A percentile compares a stretch with the other conserved stretches of the same genome.
phyloP scores from a whole-genome alignment of 345 rosid species.

The Adansonia digitata region DNA sequence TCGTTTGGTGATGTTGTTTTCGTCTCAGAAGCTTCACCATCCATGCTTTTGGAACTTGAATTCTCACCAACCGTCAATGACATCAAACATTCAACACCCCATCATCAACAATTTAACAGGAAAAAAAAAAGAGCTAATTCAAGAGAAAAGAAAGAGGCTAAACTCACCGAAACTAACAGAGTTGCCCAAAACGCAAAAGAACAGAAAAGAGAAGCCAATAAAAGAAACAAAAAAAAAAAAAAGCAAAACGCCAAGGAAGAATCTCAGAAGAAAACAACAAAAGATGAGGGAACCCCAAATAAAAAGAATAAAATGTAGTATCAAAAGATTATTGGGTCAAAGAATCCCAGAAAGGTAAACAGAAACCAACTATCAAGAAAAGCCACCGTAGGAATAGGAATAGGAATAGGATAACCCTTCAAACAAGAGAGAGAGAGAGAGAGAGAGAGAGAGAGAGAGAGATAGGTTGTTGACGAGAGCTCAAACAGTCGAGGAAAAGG shows the following conservation, averaged over 20 bases:
- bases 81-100: conserved; percentile 10
- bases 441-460: conserved; percentile 20
- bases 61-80: no score
- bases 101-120: neutral
- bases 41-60: conserved; percentile 29
- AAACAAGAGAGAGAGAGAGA: conserved; percentile 22
- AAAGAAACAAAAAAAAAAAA: no score
- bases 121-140: conserved; percentile 1
- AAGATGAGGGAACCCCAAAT: neutral
- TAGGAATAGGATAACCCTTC: conserved; percentile 18
- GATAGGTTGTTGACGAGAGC: conserved; percentile 21
- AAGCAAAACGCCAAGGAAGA: neutral
- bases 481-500: conserved; percentile 41
- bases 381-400: no score
- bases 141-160: neutral
- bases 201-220: conserved; percentile 1
- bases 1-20: conserved; percentile 25
- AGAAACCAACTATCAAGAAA: conserved; percentile 2
- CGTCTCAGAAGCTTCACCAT: conserved; percentile 17
- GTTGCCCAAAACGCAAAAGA: conserved; percentile 1
- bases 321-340: conserved; percentile 1
- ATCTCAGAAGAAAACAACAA: conserved; percentile 2
- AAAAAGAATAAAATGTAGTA: neutral
- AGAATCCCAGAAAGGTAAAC: conserved; percentile 11
- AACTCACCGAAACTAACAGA: neutral